Evolutionary conservation across 202 grass and related monocot species (phyloP), one percentile per base, ranked within the genome.

Genomic region (Elaeis oleifera): DNA sequence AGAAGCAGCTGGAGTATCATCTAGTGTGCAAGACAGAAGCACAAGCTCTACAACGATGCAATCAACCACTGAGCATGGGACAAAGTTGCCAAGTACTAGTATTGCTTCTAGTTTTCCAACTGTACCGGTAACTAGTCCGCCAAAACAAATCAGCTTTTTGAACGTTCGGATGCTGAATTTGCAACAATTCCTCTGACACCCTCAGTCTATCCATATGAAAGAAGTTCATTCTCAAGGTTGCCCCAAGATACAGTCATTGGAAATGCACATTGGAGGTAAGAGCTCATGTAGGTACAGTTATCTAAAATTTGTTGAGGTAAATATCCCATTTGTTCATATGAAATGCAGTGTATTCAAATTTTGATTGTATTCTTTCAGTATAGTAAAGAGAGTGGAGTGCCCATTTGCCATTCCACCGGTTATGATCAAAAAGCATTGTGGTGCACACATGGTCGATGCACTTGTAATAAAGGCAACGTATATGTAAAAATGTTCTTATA

Each of bases 111-210:
- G 18, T 24, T n/a, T 49, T 3, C 76, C 60, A 21, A 57, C 53
- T 53, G 36, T 65, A 59, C 64, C 55, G 7, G 64, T 54, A 53
- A 28, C 76, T 57, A 63, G 64, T 62, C 49, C 36, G 29, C 69
- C 76, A 21, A 75, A 71, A 65, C 76, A 65, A 52, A 28, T 5
- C 58, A 86, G n/a, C 32, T 19, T 7, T 78, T 61, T 58, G 23
- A 44, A 13, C 9, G 2, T 9, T 44, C 9, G 11, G 36, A 44
- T 44, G 36, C 36, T 44, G 36, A 11, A 44, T 44, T 14, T 51
- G 62, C 69, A 39, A 72, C 62, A 3, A 69, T 90, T 71, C 72
- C 75, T n/a, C 80, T 80, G 8, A 50, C 73, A 23, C 62, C 80
- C n/a, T 72, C 71, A 0, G 65, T 74, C 25, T 81, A 79, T 65